Base-by-base conservation (phyloP, 768 basidiomycete species). In the Agaricus sinodeliciosus region DNA sequence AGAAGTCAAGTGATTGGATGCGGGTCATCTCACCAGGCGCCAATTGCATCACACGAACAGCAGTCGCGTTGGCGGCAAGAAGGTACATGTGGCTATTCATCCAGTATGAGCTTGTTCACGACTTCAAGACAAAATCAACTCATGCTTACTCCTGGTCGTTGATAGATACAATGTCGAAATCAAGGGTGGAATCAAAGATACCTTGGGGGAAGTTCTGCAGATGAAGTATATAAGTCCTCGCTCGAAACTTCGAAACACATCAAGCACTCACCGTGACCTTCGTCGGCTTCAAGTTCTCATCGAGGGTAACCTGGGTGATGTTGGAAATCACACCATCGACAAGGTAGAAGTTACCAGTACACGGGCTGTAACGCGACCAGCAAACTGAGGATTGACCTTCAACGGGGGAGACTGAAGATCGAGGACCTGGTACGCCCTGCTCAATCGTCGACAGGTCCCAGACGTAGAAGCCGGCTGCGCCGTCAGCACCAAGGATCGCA, bases 241-340 rank as follows among this genome's bases (percentile, higher is more conserved):
- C 9, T 26, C 25, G n/a, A 5, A 15, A 16, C 26, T 15, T 13
- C 27, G 9, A 11, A 11, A 41, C 13, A 26, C 19, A 22, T 7
- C 1, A 31, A 31, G 3, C 12, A 58, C 61, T 18, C 28, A 71
- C 73, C 65, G 71, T 73, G 40, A 78, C 74, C 37, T 78, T 70
- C 18, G 66, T 64, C 4, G 67, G 72, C 51, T 69, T 68, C 28
- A 79, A 67, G 54, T 76, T 72, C 54, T 65, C 62, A 58, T 76
- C 72, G 42, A 80, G 68, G 42, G 68, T 67, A 35, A 78, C 70
- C 64, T 79, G 78, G 0, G 76, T 78, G 39, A 73, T 61, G 8
- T 61, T 60, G 4, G 69, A 59, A 26, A 72, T 74, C 2, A 59
- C 66, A 39, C 74, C 71, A 51, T 76, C 74, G 27, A 68, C 74